Evolutionary conservation across 2,329 filamentous ascomycete genomes (phyloP), one percentile per base, ranked within the genome.

Genomic region (Raffaelea ambrosiae): DNA sequence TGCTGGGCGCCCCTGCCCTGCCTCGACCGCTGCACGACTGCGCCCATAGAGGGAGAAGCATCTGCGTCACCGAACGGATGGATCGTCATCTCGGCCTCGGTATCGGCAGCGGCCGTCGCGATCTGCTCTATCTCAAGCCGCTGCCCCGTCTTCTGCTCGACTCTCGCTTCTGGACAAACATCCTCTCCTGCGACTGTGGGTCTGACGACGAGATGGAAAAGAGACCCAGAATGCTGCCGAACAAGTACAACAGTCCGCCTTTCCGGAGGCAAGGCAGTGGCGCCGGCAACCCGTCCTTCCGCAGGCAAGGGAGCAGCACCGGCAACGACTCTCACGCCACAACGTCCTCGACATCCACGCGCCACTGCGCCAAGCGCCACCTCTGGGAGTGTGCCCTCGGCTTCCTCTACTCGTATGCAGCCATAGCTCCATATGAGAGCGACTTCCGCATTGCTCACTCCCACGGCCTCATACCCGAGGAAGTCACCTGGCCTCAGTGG

Each of bases 401-500:
- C 13, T 64, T 71, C 42, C 54, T 72, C 1, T 62, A 59, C 49
- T 64, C 63, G 1, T 71, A 71, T 49, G 54, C 56, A 1, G 60
- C 62, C 0, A 55, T 71, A 0, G 54, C 71, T 3, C 48, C 52
- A 1, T 56, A 65, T 49, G 61, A 67, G 43, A 68, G 61, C 52
- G 65, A 72, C 53, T 66, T 70, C 26, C 35, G 29, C 3, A 59
- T 68, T n/a, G 66, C 68, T 2, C 55, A 57, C 19, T 59, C 63
- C 3, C 57, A 57, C 29, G 55, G 55, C 5, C 50, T 72, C 1
- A 22, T 73, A 2, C 66, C 71, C 0, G 5, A 29, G 7, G 50
- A 60, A 11, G 48, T 70, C 2, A 53, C 54, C 5, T 73, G 69
- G 70, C 19, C 47, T 5, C n/a, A 39, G 21, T 73, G 70, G 71